Percentiles rank a stretch among this genome's conserved stretches.
Conservation (phyloP, 345 rosid species). For the Salix purpurea region DNA sequence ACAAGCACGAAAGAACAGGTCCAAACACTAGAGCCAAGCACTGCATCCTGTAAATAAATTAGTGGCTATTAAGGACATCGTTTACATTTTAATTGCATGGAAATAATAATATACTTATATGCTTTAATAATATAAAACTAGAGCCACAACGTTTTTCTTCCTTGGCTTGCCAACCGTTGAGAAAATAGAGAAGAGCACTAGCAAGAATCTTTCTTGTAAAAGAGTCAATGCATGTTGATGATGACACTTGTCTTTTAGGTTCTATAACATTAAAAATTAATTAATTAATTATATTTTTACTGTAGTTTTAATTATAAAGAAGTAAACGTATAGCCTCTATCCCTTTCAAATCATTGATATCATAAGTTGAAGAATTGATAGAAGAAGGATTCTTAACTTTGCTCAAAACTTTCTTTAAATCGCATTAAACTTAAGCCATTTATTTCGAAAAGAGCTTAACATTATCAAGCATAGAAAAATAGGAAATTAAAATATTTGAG, state of each 20-base stretch:
- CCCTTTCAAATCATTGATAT: background rate
- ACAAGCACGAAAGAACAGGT: background rate
- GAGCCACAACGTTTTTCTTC: conserved; percentile 18
- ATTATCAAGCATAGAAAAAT: background rate
- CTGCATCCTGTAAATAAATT: background rate
- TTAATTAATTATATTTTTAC: background rate
- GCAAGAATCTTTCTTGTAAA: conserved; percentile 10
- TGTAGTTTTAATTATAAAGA: background rate
- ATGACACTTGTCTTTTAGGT: conserved; percentile 24
- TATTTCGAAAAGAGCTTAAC: background rate
- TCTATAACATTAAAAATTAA: background rate
- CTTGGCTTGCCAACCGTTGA: conserved; percentile 47
- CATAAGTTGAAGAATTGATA: background rate
- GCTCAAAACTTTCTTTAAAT: background rate
- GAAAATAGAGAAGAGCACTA: conserved; percentile 23
- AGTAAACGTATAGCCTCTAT: background rate
- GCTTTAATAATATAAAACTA: no score
- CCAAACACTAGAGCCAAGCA: background rate
- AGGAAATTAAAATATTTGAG: background rate
- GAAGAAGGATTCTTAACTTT: background rate
- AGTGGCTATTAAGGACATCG: background rate
- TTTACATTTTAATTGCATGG: background rate
- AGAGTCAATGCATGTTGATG: conserved; percentile 31
- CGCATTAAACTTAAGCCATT: no score
- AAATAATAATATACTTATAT: background rate